Evolutionary conservation across 2,329 filamentous ascomycete genomes (phyloP).

Genomic region (Zymoseptoria brevis): DNA sequence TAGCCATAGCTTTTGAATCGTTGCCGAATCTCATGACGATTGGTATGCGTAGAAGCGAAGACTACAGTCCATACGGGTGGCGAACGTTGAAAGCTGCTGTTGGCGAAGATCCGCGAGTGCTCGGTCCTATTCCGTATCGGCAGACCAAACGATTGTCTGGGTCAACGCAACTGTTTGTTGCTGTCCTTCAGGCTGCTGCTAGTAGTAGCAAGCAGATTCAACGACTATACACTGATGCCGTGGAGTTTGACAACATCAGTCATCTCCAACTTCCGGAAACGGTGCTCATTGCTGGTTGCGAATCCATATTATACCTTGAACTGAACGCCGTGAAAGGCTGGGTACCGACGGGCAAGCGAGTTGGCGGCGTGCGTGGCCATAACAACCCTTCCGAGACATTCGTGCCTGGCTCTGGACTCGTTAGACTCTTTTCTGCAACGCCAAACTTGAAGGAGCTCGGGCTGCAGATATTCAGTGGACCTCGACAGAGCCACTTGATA

Average conservation of each 20-base stretch:
- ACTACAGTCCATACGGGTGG: constrained; percentile 26
- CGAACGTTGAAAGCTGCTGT: constrained; percentile 14
- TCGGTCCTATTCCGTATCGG: constrained; percentile 18
- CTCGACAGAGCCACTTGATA: constrained; percentile 16
- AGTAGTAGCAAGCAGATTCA: constrained; percentile 10
- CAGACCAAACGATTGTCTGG: constrained; percentile 15
- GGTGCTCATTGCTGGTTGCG: constrained; percentile 16
- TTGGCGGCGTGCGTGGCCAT: background rate
- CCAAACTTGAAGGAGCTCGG: constrained; percentile 21
- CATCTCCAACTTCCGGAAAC: constrained; percentile 10
- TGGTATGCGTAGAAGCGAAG: constrained; percentile 26
- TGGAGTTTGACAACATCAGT: constrained; percentile 25
- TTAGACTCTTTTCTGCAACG: constrained; percentile 17
- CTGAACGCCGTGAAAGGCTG: constrained; percentile 22
- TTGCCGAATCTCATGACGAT: constrained; percentile 24
- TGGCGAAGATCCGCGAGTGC: constrained; percentile 24
- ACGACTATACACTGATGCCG: constrained; percentile 28
- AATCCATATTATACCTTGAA: constrained; percentile 24
- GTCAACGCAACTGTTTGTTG: constrained; percentile 22
- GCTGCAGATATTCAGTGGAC: constrained; percentile 22
- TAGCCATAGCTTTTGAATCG: constrained; percentile 12
- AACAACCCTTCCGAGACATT: background rate
- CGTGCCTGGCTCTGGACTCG: constrained; percentile 12
- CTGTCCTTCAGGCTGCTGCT: constrained; percentile 18
- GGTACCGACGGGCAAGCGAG: constrained; percentile 2